Evolutionary conservation across 2,329 filamentous ascomycete species (phyloP).

Genomic region (Exophiala dermatitidis): DNA sequence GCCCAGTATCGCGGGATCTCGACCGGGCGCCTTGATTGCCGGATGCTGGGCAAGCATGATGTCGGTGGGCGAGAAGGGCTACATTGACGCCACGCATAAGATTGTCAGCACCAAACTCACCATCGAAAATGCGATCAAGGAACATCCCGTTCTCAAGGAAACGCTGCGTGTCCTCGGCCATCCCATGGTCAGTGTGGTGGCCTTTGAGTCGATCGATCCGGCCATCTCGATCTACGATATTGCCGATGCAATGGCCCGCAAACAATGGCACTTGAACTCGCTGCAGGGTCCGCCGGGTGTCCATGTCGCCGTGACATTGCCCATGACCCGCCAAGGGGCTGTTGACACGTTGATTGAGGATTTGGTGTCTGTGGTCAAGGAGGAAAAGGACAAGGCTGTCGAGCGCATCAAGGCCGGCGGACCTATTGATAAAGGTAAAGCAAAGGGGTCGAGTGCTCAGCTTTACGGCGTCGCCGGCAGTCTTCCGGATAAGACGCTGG

Average conservation of each 20-base stretch:
- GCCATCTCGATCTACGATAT: conserved; percentile 89
- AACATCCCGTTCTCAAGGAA: conserved; percentile 58
- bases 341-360: conserved; percentile 74
- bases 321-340: conserved; percentile 60
- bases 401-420: conserved; percentile 45
- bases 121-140: conserved; percentile 66
- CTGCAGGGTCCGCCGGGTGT: conserved; percentile 87
- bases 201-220: conserved; percentile 65
- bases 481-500: conserved; percentile 89
- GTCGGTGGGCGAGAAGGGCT: conserved; percentile 78
- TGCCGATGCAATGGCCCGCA: conserved; percentile 73
- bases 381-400: conserved; percentile 73
- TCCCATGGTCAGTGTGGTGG: conserved; percentile 82
- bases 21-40: conserved; percentile 88
- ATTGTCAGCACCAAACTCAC: conserved; percentile 84
- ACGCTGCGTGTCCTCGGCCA: conserved; percentile 76
- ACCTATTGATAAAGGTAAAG: conserved; percentile 38
- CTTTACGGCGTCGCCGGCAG: conserved; percentile 93
- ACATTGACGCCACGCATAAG: conserved; percentile 74
- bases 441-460: conserved; percentile 66
- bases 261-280: conserved; percentile 93
- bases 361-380: conserved; percentile 50
- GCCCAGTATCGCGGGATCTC: conserved; percentile 81
- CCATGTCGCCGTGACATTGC: conserved; percentile 87
- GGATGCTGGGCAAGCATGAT: conserved; percentile 93